Evolutionary conservation across 2,329 filamentous ascomycete species (phyloP), one percentile per base, ranked within the genome.

Genomic region (Phialocephala subalpina): DNA sequence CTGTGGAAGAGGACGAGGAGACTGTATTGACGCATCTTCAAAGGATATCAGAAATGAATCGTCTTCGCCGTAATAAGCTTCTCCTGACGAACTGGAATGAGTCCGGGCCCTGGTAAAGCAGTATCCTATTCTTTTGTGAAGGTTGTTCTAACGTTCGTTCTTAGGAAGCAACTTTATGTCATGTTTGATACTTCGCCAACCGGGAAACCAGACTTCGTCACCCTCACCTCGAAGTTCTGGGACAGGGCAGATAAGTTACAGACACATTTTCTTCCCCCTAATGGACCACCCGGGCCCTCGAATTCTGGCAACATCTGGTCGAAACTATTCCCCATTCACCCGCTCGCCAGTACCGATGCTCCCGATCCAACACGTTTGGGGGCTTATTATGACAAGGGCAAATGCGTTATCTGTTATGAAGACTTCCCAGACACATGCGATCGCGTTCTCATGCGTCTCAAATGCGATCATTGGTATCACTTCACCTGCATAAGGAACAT

Each of bases 61-160:
- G 47, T n/a, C 20, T 65, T 2, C 40, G 70, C 33, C 62, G 69
- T 12, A 68, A 69, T 47, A 67, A 62, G 27, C 58, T 67, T 12
- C 40, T 69, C 3, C 60, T 72, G 9, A 53, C 64, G 57, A 67
- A 72, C 33, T 72, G 70, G 70, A 63, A 56, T 20, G 65, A 71
- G 52, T 56, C 40, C 12, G 55, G 67, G 4, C 69, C 69, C 7
- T 72, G 67, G 69, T 64, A 65, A 63, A 57, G 9, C 6, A 18
- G 6, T 18, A 12, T 11, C 52, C 8, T 22, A 1, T n/a, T 7
- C 22, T 36, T 64, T 35, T n/a, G 52, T 66, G 1, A 3, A 29
- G 20, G 27, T 33, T 25, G 12, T 38, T 22, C 49, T 42, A 33
- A 70, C 49, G 16, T 12, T 3, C 14, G 1, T 2, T 53, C 25